Evolutionary conservation across 768 basidiomycete species (phyloP).

Genomic region (Rubroboletus satanas): DNA sequence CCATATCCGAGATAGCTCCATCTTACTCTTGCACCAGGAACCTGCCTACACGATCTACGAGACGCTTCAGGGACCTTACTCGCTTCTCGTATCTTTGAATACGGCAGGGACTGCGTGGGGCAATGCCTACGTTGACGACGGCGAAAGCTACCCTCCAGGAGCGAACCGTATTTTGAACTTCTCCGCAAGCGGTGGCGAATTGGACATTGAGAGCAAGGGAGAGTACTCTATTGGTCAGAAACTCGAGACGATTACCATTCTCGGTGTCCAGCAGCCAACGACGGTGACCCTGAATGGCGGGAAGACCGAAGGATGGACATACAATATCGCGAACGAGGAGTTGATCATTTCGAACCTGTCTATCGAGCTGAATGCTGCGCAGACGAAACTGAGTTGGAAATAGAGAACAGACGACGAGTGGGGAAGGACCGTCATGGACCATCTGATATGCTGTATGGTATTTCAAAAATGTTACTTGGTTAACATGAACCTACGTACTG

Average conservation of each 20-base stretch:
- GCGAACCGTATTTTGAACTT: slow-evolving; percentile 47
- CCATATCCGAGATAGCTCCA: slow-evolving; percentile 67
- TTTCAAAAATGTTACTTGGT: neutral
- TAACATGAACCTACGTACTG: neutral
- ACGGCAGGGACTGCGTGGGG: slow-evolving; percentile 50
- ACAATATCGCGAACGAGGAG: slow-evolving; percentile 36
- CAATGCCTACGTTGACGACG: slow-evolving; percentile 67
- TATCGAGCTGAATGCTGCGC: slow-evolving; percentile 41
- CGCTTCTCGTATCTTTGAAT: slow-evolving; percentile 56
- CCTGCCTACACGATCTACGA: slow-evolving; percentile 69
- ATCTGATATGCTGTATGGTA: neutral
- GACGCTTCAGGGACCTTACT: slow-evolving; percentile 58
- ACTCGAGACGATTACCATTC: slow-evolving; percentile 51
- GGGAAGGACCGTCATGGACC: neutral
- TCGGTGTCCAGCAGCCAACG: slow-evolving; percentile 49
- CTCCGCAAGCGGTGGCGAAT: slow-evolving; percentile 28
- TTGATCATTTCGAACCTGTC: slow-evolving; percentile 38
- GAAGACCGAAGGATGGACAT: slow-evolving; percentile 36
- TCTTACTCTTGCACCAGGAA: slow-evolving; percentile 56
- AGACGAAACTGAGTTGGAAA: slow-evolving; percentile 35
- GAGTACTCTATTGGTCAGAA: slow-evolving; percentile 36
- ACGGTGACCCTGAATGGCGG: slow-evolving; percentile 39
- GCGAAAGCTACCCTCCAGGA: slow-evolving; percentile 57
- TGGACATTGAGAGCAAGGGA: slow-evolving; percentile 38
- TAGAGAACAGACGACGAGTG: neutral